These are phyloP conservation scores for Aspergillus sclerotiicarbonarius DNA, from an alignment of 495 filamentous ascomycete species.

Conservation along the genomic window DNA sequence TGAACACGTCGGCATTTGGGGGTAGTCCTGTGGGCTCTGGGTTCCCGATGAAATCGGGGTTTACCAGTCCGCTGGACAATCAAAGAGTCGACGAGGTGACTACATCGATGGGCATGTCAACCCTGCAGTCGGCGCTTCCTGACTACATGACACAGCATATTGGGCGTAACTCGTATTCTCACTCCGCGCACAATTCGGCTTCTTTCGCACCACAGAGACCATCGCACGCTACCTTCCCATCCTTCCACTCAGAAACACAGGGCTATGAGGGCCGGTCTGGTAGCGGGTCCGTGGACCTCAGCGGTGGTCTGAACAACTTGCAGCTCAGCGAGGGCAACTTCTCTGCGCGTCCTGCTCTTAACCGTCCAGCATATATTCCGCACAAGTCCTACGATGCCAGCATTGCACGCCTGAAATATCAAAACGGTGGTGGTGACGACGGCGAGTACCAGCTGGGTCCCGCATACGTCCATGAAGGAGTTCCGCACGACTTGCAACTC, in stretches of 20 bases:
- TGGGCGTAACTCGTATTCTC: constrained; percentile 32
- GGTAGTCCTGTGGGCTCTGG: constrained; percentile 30
- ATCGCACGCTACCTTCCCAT: constrained; percentile 34
- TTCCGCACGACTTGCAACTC: constrained; percentile 32
- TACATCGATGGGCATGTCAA: constrained; percentile 27
- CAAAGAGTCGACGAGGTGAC: constrained; percentile 30
- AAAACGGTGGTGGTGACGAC: constrained; percentile 26
- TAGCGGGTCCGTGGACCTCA: constrained; percentile 33
- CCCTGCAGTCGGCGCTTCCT: constrained; percentile 28
- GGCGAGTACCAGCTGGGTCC: constrained; percentile 26
- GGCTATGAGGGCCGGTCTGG: constrained; percentile 33
- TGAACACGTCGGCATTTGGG: constrained; percentile 30
- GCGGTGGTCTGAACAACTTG: constrained; percentile 30
- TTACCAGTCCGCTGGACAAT: constrained; percentile 29
- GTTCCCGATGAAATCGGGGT: constrained; percentile 34
- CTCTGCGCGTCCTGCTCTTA: constrained; percentile 16
- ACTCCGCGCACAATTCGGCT: constrained; percentile 40
- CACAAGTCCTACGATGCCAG: constrained; percentile 36
- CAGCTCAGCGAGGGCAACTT: constrained; percentile 35
- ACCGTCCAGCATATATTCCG: constrained; percentile 31
- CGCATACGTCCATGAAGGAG: constrained; percentile 24
- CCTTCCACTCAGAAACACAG: constrained; percentile 43
- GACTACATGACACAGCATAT: constrained; percentile 31
- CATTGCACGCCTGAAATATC: constrained; percentile 33
- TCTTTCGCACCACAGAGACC: constrained; percentile 36